Percentiles rank a stretch among this genome's conserved stretches.
Conservation (phyloP, 2,329 filamentous ascomycete species). For the Stemphylium beticola region DNA sequence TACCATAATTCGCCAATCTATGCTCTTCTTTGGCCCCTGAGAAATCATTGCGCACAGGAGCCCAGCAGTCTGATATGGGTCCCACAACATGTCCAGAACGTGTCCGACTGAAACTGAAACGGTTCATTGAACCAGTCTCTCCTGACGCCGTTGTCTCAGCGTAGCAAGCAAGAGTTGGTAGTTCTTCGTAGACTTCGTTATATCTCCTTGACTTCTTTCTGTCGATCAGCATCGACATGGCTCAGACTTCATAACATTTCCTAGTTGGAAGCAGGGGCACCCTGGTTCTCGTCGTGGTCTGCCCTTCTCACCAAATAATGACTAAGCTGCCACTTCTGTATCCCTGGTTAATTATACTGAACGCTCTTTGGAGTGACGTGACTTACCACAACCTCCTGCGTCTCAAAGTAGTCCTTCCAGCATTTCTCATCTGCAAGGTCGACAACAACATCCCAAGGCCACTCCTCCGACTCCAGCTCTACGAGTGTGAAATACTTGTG, state of each 20-base stretch:
- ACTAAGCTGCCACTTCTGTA: constrained; percentile 24
- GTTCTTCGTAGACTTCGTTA: neutral
- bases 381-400: constrained; percentile 18
- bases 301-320: constrained; percentile 15
- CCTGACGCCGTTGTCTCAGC: neutral
- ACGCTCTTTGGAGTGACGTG: neutral
- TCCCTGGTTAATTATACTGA: too few relatives aligned
- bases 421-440: constrained; percentile 16
- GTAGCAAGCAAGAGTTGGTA: neutral
- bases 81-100: neutral
- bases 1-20: neutral
- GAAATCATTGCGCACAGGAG: neutral
- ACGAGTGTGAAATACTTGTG: constrained; percentile 19
- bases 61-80: neutral
- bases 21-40: neutral
- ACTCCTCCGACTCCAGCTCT: constrained; percentile 23
- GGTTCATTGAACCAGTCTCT: neutral
- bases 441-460: constrained; percentile 27
- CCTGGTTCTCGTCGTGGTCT: neutral
- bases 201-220: neutral
- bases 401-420: constrained; percentile 24
- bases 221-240: neutral
- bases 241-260: neutral
- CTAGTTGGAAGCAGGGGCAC: neutral
- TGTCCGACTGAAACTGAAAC: neutral